phyloP scores from a whole-genome alignment of 371 early-diverging fungal genomes.

The Gilbertella persicaria region DNA sequence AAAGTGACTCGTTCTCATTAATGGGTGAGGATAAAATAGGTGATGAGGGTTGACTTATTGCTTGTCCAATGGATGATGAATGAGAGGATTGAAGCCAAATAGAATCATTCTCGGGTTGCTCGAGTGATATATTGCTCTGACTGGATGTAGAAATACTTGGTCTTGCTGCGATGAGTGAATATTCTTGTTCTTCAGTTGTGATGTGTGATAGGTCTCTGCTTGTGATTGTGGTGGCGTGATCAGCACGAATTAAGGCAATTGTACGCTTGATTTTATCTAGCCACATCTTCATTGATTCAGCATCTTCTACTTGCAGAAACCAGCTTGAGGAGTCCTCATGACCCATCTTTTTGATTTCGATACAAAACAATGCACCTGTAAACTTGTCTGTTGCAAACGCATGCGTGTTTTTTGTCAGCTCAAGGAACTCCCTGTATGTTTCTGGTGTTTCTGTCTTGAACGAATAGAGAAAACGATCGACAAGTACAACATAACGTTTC shows the following conservation, averaged over 20 bases:
- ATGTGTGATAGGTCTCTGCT: constrained; percentile 2
- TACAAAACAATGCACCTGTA: constrained; percentile 29
- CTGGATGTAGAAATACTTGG: not conserved
- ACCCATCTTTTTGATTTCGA: constrained; percentile 34
- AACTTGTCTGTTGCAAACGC: constrained; percentile 43
- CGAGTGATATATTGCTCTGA: constrained; percentile 1
- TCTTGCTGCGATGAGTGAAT: not conserved
- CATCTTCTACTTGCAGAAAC: constrained; percentile 36
- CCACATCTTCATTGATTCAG: constrained; percentile 40
- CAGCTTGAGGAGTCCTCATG: constrained; percentile 16
- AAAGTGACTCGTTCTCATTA: constrained; percentile 1
- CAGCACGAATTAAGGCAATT: constrained; percentile 19
- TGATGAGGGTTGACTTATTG: constrained; percentile 9
- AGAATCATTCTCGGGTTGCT: no score
- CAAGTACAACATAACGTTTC: constrained; percentile 32
- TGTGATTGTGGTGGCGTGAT: constrained; percentile 1
- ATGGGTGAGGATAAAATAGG: constrained; percentile 1
- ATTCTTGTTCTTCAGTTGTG: constrained; percentile 26
- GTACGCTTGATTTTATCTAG: constrained; percentile 33
- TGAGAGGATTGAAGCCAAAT: not conserved
- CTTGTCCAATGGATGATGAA: not conserved
- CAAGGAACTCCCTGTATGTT: constrained; percentile 35
- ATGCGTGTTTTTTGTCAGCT: constrained; percentile 30
- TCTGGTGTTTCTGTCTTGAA: constrained; percentile 35
- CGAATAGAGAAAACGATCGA: constrained; percentile 36